A percentile compares a stretch with the other conserved stretches of the same genome.
These are phyloP conservation scores for Telopea speciosissima DNA, from an alignment of 177 flowering plant species.

Conservation along the genomic window DNA sequence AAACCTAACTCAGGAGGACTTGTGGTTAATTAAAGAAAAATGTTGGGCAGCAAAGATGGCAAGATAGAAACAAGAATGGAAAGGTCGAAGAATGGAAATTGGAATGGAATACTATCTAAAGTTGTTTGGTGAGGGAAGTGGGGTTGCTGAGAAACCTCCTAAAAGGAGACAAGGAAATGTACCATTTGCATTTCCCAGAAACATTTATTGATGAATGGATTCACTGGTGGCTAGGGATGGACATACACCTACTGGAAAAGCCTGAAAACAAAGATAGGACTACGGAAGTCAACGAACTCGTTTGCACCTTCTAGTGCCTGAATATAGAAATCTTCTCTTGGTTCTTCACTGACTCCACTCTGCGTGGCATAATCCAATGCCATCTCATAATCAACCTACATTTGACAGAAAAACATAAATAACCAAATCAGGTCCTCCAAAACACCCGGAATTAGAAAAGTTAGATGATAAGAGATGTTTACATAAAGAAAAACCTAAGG, in stretches of 20 bases:
- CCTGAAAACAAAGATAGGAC: slow-evolving; percentile 64
- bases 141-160: not conserved
- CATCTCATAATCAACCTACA: slow-evolving; percentile 92
- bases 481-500: not conserved
- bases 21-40: too few relatives aligned
- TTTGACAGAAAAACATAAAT: not conserved
- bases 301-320: slow-evolving; percentile 40
- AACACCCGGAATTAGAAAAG: not conserved
- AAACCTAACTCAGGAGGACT: too few relatives aligned
- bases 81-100: too few relatives aligned
- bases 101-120: too few relatives aligned
- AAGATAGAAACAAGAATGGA: too few relatives aligned
- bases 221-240: not conserved
- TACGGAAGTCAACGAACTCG: slow-evolving; percentile 47
- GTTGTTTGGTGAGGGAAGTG: too few relatives aligned
- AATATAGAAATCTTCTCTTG: slow-evolving; percentile 60
- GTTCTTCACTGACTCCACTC: slow-evolving; percentile 75
- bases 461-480: not conserved
- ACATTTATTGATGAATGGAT: not conserved
- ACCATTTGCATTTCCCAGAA: not conserved
- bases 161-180: not conserved
- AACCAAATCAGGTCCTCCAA: not conserved
- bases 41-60: too few relatives aligned
- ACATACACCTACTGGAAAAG: slow-evolving; percentile 32
- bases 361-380: slow-evolving; percentile 80